These are phyloP conservation scores for Suhomyces guaymorum DNA, from an alignment of 1,139 yeast genomes.

Conservation along the genomic window DNA sequence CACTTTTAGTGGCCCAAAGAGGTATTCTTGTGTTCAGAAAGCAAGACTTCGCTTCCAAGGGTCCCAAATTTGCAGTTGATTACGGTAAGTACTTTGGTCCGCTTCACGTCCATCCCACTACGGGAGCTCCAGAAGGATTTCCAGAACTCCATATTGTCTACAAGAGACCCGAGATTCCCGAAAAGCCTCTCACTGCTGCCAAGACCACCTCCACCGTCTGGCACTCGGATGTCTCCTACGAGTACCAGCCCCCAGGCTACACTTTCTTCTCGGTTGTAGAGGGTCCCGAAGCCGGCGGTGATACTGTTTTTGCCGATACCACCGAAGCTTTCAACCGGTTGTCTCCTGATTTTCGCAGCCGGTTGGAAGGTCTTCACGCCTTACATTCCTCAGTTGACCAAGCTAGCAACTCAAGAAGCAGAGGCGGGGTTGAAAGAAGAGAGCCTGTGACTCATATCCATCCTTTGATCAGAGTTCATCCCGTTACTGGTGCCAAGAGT, in stretches of 20 bases:
- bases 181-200: no score
- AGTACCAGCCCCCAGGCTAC: slow-evolving; percentile 39
- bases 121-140: slow-evolving; percentile 38
- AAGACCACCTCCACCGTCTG: slow-evolving; percentile 32
- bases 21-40: slow-evolving; percentile 41
- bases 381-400: slow-evolving; percentile 28
- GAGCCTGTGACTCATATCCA: slow-evolving; percentile 46
- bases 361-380: slow-evolving; percentile 27
- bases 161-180: slow-evolving; percentile 30
- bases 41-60: slow-evolving; percentile 36
- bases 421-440: slow-evolving; percentile 46
- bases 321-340: slow-evolving; percentile 29
- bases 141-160: slow-evolving; percentile 38
- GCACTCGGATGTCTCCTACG: slow-evolving; percentile 44
- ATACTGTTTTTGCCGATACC: slow-evolving; percentile 30
- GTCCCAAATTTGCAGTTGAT: slow-evolving; percentile 33
- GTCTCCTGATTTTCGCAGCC: slow-evolving; percentile 26
- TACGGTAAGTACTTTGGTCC: slow-evolving; percentile 38
- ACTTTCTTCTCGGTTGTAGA: slow-evolving; percentile 40
- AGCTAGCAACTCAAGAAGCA: slow-evolving; percentile 28
- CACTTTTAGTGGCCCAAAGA: slow-evolving; percentile 37
- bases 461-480: slow-evolving; percentile 58
- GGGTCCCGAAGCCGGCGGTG: slow-evolving; percentile 45
- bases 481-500: slow-evolving; percentile 55
- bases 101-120: slow-evolving; percentile 41